Base-by-base conservation (phyloP, 129 eudicot species). In the Cynara cardunculus region DNA sequence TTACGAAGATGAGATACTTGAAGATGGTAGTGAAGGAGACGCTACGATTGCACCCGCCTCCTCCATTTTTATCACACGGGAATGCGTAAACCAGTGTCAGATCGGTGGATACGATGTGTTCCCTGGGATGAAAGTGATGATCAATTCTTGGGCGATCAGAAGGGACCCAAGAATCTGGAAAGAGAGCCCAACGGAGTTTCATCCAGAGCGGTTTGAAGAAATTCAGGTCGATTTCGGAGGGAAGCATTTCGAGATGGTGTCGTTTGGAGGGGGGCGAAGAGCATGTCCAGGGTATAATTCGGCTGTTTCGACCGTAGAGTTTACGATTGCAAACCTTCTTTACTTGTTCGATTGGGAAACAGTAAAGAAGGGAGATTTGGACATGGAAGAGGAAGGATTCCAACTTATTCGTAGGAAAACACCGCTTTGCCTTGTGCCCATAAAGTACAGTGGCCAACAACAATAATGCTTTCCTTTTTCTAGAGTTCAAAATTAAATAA, bases 251-350 rank as follows among this genome's bases (percentile, higher is more conserved):
- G 90, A 89, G 77, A 68, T 86, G 10, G 3, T 89, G 39, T 90
- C 90, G 2, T 86, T 86, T 78, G 92, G 92, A 1, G 90, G 81
- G 3, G 90, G 91, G 4, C 74, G 89, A 41, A 83, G 89, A 61
- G 26, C 56, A 24, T 87, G 91, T 32, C 88, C 89, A 0, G 91
- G 78, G 5, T 2, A 82, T n/a, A 44, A 13, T 8, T 70, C 65
- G 76, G 86, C 32, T 2, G 22, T 19, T 6, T 32, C 75, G 0
- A 24, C 74, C 1, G 22, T 85, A 6, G 87, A 85, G 71, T 31
- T 76, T 27, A 69, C 77, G n/a, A 25, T 85, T 13, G 87, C 85
- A 0, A 85, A 82, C 68, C 70, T 88, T 24, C 12, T 85, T 39
- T 16, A 75, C 21, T 11, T 76, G 13, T 85, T 86, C 41, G 84